Conservation (phyloP, 352 stramenopile genomes). For the Phytopythium delawarense region DNA sequence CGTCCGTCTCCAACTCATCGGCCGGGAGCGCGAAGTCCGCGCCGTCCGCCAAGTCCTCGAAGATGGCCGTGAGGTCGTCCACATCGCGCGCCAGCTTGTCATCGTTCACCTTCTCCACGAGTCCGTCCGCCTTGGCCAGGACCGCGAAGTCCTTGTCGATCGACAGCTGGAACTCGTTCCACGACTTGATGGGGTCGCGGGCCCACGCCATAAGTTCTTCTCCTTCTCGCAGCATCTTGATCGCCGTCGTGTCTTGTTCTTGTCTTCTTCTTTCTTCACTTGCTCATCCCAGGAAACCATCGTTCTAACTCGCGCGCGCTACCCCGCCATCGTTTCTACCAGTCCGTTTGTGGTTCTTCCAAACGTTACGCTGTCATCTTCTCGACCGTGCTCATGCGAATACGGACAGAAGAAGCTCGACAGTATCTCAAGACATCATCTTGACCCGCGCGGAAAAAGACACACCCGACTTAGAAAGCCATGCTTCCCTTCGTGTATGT, state of each 20-base stretch:
- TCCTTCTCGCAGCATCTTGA: slow-evolving; percentile 57
- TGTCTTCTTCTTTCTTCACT: slow-evolving; percentile 70
- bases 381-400: slow-evolving; percentile 53
- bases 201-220: slow-evolving; percentile 59
- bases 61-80: slow-evolving; percentile 71
- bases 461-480: slow-evolving; percentile 87
- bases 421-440: slow-evolving; percentile 70
- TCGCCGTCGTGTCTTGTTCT: slow-evolving; percentile 31
- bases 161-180: slow-evolving; percentile 43
- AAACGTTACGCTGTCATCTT: slow-evolving; percentile 44
- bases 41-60: slow-evolving; percentile 63
- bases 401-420: slow-evolving; percentile 64
- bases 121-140: slow-evolving; percentile 11
- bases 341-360: slow-evolving; percentile 47
- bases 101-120: slow-evolving; percentile 69
- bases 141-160: slow-evolving; percentile 36
- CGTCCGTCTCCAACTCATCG: slow-evolving; percentile 35
- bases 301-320: slow-evolving; percentile 66
- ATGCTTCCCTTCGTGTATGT: slow-evolving; percentile 77
- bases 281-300: slow-evolving; percentile 81
- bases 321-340: slow-evolving; percentile 78
- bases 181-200: slow-evolving; percentile 43
- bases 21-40: slow-evolving; percentile 56
- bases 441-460: slow-evolving; percentile 67
- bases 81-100: slow-evolving; percentile 72